These are phyloP conservation scores for Mycena epipterygia DNA, from an alignment of 768 basidiomycete genomes.

Conservation along the genomic window DNA sequence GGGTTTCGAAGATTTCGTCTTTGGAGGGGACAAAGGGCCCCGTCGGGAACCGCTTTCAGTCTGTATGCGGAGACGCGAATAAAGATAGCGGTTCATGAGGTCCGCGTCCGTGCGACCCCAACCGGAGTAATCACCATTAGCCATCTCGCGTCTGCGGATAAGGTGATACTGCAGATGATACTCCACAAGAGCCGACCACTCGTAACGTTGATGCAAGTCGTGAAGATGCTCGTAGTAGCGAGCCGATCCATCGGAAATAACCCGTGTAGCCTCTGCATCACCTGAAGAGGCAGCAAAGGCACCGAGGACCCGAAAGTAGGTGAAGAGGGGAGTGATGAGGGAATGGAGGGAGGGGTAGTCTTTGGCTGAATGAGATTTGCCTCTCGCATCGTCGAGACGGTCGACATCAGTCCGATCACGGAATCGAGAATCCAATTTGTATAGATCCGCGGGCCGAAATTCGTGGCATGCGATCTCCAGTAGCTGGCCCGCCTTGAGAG, in stretches of 20 bases:
- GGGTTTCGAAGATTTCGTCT: neutral
- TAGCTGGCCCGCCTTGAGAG: neutral
- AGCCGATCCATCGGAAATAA: neutral
- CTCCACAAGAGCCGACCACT: neutral
- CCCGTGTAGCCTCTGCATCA: neutral
- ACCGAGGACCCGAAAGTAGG: neutral
- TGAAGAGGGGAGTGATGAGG: neutral
- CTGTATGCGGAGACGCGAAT: neutral
- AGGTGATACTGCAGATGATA: neutral
- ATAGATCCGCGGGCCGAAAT: neutral
- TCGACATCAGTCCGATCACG: neutral
- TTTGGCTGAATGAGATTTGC: neutral
- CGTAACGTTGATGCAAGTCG: neutral
- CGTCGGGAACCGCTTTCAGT: neutral
- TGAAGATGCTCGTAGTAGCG: neutral
- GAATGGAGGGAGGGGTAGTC: neutral
- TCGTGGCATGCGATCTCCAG: constrained; percentile 6
- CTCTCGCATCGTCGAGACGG: neutral
- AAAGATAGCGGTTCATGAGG: neutral
- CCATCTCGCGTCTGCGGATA: neutral
- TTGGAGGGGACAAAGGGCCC: neutral
- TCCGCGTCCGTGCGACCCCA: neutral
- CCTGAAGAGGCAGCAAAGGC: neutral
- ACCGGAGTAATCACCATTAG: neutral
- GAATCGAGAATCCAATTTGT: neutral